A percentile compares a stretch with the other conserved stretches of the same genome.
phyloP scores from a whole-genome alignment of 345 rosid species.

The Pistacia vera region DNA sequence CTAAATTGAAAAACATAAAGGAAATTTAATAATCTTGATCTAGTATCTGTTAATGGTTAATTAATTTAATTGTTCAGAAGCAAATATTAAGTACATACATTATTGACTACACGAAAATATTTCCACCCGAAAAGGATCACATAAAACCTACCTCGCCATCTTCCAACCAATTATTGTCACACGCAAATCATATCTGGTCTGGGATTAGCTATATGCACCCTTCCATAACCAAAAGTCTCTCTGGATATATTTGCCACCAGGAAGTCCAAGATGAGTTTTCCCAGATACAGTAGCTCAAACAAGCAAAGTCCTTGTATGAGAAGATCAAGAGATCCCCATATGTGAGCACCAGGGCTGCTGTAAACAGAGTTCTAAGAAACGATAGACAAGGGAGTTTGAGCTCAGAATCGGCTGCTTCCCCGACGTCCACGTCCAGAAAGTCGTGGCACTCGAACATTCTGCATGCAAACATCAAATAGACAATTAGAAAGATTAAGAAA shows the following conservation, averaged over 20 bases:
- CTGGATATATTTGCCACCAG: not conserved
- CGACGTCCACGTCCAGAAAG: conserved; percentile 24
- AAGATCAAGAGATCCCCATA: conserved; percentile 5
- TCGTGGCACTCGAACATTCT: conserved; percentile 44
- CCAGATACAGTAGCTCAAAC: not conserved
- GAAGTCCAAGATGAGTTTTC: not conserved
- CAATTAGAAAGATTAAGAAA: not conserved
- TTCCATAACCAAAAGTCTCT: not conserved
- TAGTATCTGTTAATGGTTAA: no score
- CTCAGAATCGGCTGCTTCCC: conserved; percentile 25
- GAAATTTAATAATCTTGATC: no score
- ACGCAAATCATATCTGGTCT: not conserved
- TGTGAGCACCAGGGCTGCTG: not conserved
- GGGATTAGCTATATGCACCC: not conserved
- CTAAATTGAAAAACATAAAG: no score
- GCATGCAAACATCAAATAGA: conserved; percentile 16
- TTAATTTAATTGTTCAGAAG: not conserved
- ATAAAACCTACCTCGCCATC: not conserved
- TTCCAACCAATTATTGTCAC: not conserved
- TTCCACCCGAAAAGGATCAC: not conserved
- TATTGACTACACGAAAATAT: not conserved
- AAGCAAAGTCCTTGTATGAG: not conserved
- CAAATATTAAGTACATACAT: not conserved
- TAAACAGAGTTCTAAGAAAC: not conserved
- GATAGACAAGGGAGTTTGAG: not conserved